A percentile compares a stretch with the other conserved stretches of the same genome.
phyloP scores from a whole-genome alignment of 2,329 filamentous ascomycete genomes.

The Chrysosporium keratinophilum region DNA sequence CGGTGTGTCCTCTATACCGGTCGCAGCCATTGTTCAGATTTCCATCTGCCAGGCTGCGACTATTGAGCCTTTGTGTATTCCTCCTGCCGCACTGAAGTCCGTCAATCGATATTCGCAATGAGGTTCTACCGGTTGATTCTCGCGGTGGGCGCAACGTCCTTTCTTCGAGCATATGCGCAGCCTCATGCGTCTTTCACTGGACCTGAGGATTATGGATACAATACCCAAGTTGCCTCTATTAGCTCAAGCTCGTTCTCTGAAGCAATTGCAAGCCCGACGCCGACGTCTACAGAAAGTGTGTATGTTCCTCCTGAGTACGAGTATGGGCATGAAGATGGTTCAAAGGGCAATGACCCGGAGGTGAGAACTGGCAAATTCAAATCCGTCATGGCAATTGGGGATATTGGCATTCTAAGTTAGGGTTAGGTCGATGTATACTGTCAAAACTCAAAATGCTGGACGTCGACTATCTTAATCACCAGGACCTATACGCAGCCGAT shows the following conservation, averaged over 20 bases:
- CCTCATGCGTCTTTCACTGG: not conserved
- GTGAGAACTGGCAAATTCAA: no score
- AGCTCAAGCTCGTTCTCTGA: not conserved
- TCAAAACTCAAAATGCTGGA: not conserved
- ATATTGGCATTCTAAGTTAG: not conserved
- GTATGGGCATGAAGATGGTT: not conserved
- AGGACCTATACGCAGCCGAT: not conserved
- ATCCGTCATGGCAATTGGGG: not conserved
- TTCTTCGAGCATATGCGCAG: constrained; percentile 1
- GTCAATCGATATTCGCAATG: not conserved
- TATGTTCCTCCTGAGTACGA: not conserved
- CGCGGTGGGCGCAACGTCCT: not conserved
- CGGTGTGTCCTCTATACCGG: not conserved
- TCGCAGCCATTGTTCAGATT: not conserved
- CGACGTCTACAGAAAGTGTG: not conserved
- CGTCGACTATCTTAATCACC: constrained; percentile 2
- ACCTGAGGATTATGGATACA: not conserved
- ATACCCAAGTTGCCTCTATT: not conserved
- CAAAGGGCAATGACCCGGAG: not conserved
- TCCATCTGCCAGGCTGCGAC: not conserved
- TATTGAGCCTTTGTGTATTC: not conserved
- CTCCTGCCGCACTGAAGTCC: not conserved
- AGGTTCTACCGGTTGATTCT: constrained; percentile 1
- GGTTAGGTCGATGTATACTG: not conserved
- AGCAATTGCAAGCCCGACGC: not conserved